Evolutionary conservation across 257 asterid genomes (phyloP).

Genomic region (Coffea canephora): DNA sequence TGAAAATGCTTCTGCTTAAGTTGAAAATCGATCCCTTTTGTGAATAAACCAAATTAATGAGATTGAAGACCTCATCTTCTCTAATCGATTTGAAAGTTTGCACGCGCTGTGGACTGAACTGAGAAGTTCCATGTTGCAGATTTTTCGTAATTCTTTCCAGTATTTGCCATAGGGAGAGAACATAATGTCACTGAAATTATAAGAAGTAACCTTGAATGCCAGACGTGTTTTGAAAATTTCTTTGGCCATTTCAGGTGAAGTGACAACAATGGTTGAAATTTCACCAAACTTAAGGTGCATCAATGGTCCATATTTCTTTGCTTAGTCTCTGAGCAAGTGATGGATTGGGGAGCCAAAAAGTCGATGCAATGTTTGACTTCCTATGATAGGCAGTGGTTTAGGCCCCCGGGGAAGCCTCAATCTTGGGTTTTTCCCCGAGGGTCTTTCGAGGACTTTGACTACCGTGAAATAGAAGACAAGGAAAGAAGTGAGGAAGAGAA

Average conservation of each 20-base stretch:
- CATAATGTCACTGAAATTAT: neutral
- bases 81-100: neutral
- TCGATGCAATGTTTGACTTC: conserved; percentile 2
- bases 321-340: neutral
- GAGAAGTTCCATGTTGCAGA: neutral
- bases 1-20: neutral
- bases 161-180: neutral
- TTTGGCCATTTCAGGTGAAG: neutral
- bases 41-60: neutral
- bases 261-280: neutral
- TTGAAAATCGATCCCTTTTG: neutral
- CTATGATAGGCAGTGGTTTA: neutral
- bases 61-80: neutral
- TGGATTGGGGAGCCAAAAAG: neutral
- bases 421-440: too few species aligned
- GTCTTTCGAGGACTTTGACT: too few species aligned
- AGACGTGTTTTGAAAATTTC: neutral
- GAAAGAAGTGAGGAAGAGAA: neutral
- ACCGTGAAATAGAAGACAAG: neutral
- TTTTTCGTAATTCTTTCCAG: neutral
- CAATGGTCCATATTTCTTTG: neutral
- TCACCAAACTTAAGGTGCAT: neutral
- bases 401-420: conserved; percentile 4
- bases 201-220: neutral
- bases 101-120: neutral